Evolutionary conservation across 805 yeast genomes (phyloP), one percentile per base, ranked within the genome.

Genomic region (Candida argentea): DNA sequence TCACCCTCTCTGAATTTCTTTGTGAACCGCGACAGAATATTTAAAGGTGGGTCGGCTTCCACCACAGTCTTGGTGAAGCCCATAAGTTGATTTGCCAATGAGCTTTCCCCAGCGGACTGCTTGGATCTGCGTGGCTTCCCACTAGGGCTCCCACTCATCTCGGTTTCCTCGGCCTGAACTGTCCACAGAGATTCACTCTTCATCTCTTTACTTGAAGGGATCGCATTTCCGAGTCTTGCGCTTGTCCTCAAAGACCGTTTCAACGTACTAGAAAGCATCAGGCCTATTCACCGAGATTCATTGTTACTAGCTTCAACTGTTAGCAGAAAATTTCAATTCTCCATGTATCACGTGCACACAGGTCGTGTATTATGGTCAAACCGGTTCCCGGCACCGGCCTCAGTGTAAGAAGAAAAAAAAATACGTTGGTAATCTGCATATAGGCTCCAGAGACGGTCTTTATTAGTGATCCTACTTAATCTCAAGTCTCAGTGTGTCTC

Each of bases 1-100:
- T 67, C 55, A 26, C 71, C 73, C 4, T 55, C 55, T 10, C 50
- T 57, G 46, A 78, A 74, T 31, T 52, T 64, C 43, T 59, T 66
- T 20, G 37, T 33, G 31, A 34, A 38, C 17, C 25, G 22, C 7
- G 40, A 33, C 17, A 44, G 50, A 15, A 61, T 51, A 19, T 47
- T 43, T 15, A 58, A 39, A 8, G 66, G 65, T 18, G 65, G 58
- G 29, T 37, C 45, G 17, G 48, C 39, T 28, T 53, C 57, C 26
- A 46, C 50, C 14, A 57, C 42, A 16, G 40, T 38, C 34, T 48
- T 48, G 24, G 65, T 50, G 41, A 58, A 48, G 11, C 55, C 57
- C 28, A 56, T 52, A 10, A 57, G 59, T 21, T 45, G 44, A 25
- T 29, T 29, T 25, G 17, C 20, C 20, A 6, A 5, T 16, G 13